Base-by-base conservation (phyloP, 345 rosid genomes). In the Rhizophora apiculata region DNA sequence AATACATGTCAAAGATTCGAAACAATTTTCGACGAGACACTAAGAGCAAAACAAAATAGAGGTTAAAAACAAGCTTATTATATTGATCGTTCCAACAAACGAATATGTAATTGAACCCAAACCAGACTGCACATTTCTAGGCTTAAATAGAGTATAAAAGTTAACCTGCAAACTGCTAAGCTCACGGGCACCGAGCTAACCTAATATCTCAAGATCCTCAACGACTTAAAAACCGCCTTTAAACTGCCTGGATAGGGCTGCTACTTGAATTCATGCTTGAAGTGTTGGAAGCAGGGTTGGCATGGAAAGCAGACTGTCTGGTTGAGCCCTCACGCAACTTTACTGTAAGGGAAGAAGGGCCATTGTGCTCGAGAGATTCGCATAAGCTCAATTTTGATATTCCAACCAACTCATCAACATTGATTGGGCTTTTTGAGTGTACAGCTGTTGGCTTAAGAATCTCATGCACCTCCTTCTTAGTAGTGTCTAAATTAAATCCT, bases 401-500 rank as follows among this genome's bases (percentile, higher is more conserved):
- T 67, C 80, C 80, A 64, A 72, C 73, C 48, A 77, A 57, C 76
- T 77, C 80, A 20, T 77, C 67, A 1, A 72, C 80, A 53, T 77
- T 77, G 60, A 77, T 72, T 49, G 69, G 80, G 62, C 62, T 72
- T 64, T 77, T 77, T 37, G 77, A 72, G 57, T 72, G 80, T 29
- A 72, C 69, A n/a, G 80, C 80, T 9, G 80, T 77, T 21, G 80
- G 80, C 67, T 72, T 77, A 20, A 77, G 70, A 21, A 77, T 68
- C 73, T 77, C 73, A 32, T 77, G 80, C 3, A 69, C 68, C 77
- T 72, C 77, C 57, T 56, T 55, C 62, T 68, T 77, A 13, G 62
- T 46, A 6, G 76, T 62, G 60, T 76, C 96, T n/a, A 82, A 75
- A 60, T 37, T 73, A 68, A 64, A 79, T 51, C 86, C 76, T 0